Conservation (phyloP, 371 early-diverging fungal genomes). For the Haplosporangium sp. region DNA sequence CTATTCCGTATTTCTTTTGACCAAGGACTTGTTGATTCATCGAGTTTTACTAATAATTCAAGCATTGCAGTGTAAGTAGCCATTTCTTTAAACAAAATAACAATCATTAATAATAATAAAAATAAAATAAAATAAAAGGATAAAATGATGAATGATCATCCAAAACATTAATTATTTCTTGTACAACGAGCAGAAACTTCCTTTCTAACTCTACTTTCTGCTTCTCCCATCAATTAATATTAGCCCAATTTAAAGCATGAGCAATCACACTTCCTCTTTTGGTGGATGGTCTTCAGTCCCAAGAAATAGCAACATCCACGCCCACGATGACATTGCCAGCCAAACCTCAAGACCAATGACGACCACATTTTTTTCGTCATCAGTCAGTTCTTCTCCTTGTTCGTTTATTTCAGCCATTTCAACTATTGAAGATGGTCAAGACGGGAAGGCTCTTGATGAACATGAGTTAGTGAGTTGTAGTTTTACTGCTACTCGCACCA, state of each 20-base stretch:
- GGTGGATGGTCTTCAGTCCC: slow-evolving; percentile 6
- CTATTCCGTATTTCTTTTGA: slow-evolving; percentile 2
- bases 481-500: slow-evolving; percentile 6
- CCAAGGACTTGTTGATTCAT: neutral
- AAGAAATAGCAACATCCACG: slow-evolving; percentile 2
- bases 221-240: neutral
- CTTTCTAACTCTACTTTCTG: neutral
- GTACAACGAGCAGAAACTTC: slow-evolving; percentile 10
- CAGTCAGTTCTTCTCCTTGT: slow-evolving; percentile 34
- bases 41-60: neutral
- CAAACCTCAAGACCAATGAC: slow-evolving; percentile 13
- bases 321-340: neutral
- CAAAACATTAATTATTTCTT: slow-evolving; percentile 1
- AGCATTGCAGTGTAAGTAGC: neutral
- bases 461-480: slow-evolving; percentile 40
- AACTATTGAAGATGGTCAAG: slow-evolving; percentile 6
- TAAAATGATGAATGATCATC: neutral
- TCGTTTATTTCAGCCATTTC: slow-evolving; percentile 42
- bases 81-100: neutral
- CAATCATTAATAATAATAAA: no score
- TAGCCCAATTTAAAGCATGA: neutral
- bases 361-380: slow-evolving; percentile 16
- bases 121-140: neutral
- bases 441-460: slow-evolving; percentile 15
- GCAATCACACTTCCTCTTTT: neutral